A percentile compares a stretch with the other conserved stretches of the same genome.
These are phyloP conservation scores for Piromyces sp. DNA, from an alignment of 192 early-diverging fungal genomes.

Conservation along the genomic window DNA sequence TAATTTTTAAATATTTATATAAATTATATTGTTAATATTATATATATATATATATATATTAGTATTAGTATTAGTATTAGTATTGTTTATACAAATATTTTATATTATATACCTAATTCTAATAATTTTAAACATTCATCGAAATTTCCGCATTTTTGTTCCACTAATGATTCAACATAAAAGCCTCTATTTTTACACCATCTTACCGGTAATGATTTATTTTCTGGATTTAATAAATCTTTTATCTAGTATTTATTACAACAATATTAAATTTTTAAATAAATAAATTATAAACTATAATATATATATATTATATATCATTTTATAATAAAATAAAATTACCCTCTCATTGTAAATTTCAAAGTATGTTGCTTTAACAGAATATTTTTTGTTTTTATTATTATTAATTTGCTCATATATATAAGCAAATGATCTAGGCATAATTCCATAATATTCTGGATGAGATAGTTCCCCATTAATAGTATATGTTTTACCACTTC, in stretches of 20 bases:
- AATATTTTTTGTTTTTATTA: background rate
- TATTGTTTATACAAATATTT: too few relatives aligned
- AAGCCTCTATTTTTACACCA: background rate
- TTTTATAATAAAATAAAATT: background rate
- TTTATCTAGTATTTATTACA: background rate
- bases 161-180: background rate
- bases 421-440: background rate
- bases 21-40: too few relatives aligned
- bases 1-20: too few relatives aligned
- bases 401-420: background rate
- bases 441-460: background rate
- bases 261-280: too few relatives aligned
- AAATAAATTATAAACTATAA: too few relatives aligned
- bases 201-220: background rate
- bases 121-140: background rate
- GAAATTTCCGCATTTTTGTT: background rate
- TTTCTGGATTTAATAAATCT: background rate
- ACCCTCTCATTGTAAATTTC: background rate
- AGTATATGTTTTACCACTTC: background rate
- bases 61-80: too few relatives aligned
- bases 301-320: too few relatives aligned
- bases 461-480: background rate
- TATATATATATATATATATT: background rate
- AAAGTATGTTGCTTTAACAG: background rate
- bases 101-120: background rate